Conservation (phyloP, 768 basidiomycete species). For the Lyophyllum semitale region DNA sequence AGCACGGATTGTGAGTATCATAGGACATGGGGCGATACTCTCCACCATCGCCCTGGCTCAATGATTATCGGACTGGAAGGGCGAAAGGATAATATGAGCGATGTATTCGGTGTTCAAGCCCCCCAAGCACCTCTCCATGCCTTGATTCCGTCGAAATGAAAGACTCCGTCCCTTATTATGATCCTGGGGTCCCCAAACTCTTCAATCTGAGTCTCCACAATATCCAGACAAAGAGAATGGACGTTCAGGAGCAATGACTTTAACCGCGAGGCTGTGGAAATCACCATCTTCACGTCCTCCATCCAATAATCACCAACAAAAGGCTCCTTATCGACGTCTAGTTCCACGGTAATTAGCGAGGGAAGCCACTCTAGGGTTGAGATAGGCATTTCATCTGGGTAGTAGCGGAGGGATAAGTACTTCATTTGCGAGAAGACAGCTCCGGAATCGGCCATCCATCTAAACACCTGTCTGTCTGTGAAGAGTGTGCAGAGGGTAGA, state of each 20-base stretch:
- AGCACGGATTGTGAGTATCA: no score
- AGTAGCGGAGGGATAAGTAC: neutral
- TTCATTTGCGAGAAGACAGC: neutral
- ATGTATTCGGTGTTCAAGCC: no score
- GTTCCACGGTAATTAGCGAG: neutral
- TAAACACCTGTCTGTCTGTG: neutral
- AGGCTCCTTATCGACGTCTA: neutral
- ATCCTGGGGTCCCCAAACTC: neutral
- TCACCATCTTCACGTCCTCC: neutral
- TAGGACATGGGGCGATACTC: no score
- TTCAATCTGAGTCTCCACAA: neutral
- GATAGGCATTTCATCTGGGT: neutral
- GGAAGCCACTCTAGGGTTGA: neutral
- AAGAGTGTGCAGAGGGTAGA: neutral
- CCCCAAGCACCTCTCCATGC: neutral
- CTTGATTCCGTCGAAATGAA: neutral
- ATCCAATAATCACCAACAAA: neutral
- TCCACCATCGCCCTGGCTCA: no score
- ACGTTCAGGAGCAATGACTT: neutral
- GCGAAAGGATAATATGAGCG: no score
- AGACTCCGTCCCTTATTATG: neutral
- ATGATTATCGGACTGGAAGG: no score
- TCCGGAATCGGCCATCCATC: neutral
- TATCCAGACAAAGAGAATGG: neutral
- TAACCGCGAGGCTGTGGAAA: neutral